Conservation (phyloP, 176 grass and related monocot species). For the Otatea glauca region DNA sequence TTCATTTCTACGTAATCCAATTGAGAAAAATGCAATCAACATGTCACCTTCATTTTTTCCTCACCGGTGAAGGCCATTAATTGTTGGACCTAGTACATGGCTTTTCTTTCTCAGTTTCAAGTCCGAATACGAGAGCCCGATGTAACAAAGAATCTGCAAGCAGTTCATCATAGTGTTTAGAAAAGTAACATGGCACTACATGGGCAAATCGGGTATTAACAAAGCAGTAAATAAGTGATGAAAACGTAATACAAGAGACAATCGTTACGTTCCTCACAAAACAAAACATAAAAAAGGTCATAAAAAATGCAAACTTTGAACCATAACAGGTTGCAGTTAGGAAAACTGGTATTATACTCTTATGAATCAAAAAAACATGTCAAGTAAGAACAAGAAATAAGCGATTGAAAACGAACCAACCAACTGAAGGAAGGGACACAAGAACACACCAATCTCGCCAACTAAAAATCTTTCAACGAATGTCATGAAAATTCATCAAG, state of each 20-base stretch:
- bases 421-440: background rate
- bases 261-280: background rate
- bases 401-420: background rate
- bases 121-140: background rate
- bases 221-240: background rate
- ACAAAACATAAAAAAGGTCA: background rate
- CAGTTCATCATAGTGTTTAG: background rate
- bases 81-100: background rate
- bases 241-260: background rate
- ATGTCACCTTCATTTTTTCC: slow-evolving; percentile 71
- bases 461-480: background rate
- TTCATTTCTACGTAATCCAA: slow-evolving; percentile 1
- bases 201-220: background rate
- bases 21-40: background rate
- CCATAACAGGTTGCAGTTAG: background rate
- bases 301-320: background rate
- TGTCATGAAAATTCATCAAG: background rate
- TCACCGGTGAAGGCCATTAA: slow-evolving; percentile 52
- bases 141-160: slow-evolving; percentile 12
- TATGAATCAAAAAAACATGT: background rate
- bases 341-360: background rate
- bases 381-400: background rate
- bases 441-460: background rate
- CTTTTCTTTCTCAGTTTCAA: background rate
- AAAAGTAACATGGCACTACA: background rate